A percentile compares a stretch with the other conserved stretches of the same genome.
phyloP scores from a whole-genome alignment of 345 rosid species.

The Viola odorata region DNA sequence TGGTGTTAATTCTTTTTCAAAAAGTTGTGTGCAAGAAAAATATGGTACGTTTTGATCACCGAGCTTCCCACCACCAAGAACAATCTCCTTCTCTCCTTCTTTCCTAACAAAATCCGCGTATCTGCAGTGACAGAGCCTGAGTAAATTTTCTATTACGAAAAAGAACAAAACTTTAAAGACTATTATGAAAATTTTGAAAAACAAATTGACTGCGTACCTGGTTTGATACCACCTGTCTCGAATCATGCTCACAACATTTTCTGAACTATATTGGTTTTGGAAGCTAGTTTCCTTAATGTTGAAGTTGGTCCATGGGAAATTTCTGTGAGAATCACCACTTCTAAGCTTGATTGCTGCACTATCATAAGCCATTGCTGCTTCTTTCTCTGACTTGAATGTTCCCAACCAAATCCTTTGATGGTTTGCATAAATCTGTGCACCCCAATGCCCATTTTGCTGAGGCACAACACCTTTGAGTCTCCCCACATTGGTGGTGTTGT shows the following conservation, averaged over 20 bases:
- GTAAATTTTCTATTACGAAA: too few relatives aligned
- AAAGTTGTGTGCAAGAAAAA: conserved; percentile 16
- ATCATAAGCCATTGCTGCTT: conserved; percentile 66
- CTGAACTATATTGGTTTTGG: conserved; percentile 29
- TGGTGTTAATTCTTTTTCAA: conserved; percentile 23
- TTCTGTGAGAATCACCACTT: conserved; percentile 44
- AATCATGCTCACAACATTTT: conserved; percentile 53
- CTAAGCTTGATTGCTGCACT: conserved; percentile 54
- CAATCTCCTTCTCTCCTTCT: neutral
- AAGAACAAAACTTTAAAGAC: too few relatives aligned
- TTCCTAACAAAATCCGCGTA: neutral
- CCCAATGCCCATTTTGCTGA: conserved; percentile 57
- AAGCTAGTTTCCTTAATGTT: conserved; percentile 45
- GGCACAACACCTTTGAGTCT: conserved; percentile 52
- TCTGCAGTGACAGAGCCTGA: neutral
- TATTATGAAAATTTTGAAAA: neutral
- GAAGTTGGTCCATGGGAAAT: conserved; percentile 44
- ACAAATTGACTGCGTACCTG: neutral
- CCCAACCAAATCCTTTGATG: conserved; percentile 61
- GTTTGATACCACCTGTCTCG: conserved; percentile 26
- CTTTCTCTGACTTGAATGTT: conserved; percentile 45
- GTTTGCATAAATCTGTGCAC: conserved; percentile 57
- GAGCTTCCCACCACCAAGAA: neutral
- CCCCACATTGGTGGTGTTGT: neutral
- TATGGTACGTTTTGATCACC: neutral